These are phyloP conservation scores for Yamadazyma olivae DNA, from an alignment of 805 yeast genomes.

Conservation along the genomic window DNA sequence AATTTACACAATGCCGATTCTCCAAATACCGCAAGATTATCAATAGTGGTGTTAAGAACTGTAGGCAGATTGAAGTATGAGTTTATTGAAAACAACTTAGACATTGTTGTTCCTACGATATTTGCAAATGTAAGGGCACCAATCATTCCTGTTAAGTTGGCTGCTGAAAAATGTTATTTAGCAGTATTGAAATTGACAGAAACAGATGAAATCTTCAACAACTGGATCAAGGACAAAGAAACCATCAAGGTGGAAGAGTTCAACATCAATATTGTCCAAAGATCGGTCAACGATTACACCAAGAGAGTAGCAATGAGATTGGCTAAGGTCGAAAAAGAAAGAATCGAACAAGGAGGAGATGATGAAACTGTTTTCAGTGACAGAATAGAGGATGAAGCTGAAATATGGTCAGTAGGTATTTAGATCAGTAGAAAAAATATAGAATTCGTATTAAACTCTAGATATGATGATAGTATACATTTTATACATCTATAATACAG, in stretches of 20 bases:
- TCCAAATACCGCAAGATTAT: constrained; percentile 72
- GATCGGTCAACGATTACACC: constrained; percentile 86
- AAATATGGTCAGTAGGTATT: constrained; percentile 81
- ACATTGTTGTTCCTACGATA: constrained; percentile 63
- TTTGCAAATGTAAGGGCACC: constrained; percentile 83
- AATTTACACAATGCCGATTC: constrained; percentile 59
- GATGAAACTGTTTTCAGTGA: constrained; percentile 82
- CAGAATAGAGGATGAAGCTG: constrained; percentile 79
- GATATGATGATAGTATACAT: constrained; percentile 1
- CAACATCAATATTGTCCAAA: constrained; percentile 49
- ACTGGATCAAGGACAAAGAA: constrained; percentile 56
- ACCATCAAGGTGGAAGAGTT: constrained; percentile 32
- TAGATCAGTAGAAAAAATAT: constrained; percentile 1
- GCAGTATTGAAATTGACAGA: constrained; percentile 70
- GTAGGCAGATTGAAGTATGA: constrained; percentile 59
- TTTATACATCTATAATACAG: constrained; percentile 7
- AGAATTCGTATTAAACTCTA: neutral
- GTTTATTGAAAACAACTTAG: constrained; percentile 51
- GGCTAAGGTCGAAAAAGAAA: constrained; percentile 83
- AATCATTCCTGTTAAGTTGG: constrained; percentile 87
- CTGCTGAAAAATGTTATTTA: constrained; percentile 88
- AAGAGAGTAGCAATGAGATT: constrained; percentile 86
- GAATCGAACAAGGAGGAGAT: constrained; percentile 88
- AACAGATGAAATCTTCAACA: constrained; percentile 55
- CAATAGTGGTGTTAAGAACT: constrained; percentile 75